Evolutionary conservation across 257 asterid species (phyloP).

Genomic region (Henckelia pumila): DNA sequence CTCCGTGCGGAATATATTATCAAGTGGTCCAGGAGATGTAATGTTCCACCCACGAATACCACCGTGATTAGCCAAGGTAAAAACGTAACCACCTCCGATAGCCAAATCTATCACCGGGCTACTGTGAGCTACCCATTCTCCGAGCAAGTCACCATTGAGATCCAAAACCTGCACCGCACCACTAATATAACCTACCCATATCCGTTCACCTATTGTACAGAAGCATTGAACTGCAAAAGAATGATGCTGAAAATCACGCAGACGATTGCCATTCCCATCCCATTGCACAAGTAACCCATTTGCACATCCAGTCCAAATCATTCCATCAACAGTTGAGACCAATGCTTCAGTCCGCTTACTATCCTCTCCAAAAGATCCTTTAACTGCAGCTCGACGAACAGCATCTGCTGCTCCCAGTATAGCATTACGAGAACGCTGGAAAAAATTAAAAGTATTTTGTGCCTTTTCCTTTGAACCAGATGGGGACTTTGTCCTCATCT

Average conservation of each 20-base stretch:
- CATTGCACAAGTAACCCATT: conserved; percentile 87
- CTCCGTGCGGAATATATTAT: conserved; percentile 60
- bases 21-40: conserved; percentile 81
- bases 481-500: conserved; percentile 47
- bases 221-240: conserved; percentile 67
- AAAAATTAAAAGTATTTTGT: conserved; percentile 66
- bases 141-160: conserved; percentile 72
- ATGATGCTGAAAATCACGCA: conserved; percentile 72
- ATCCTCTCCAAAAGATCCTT: conserved; percentile 84
- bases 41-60: conserved; percentile 98
- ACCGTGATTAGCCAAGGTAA: conserved; percentile 90
- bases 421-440: conserved; percentile 97
- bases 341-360: conserved; percentile 81
- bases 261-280: conserved; percentile 85
- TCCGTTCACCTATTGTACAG: conserved; percentile 66
- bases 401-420: conserved; percentile 98
- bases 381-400: conserved; percentile 84
- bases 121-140: conserved; percentile 85
- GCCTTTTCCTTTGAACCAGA: conserved; percentile 65
- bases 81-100: conserved; percentile 62
- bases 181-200: conserved; percentile 87
- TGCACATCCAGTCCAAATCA: conserved; percentile 89
- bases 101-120: conserved; percentile 76
- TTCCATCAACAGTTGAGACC: conserved; percentile 63
- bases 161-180: conserved; percentile 86